A percentile compares a stretch with the other conserved stretches of the same genome.
Evolutionary conservation across 2,329 filamentous ascomycete species (phyloP).

Genomic region (Colletotrichum chrysophilum): DNA sequence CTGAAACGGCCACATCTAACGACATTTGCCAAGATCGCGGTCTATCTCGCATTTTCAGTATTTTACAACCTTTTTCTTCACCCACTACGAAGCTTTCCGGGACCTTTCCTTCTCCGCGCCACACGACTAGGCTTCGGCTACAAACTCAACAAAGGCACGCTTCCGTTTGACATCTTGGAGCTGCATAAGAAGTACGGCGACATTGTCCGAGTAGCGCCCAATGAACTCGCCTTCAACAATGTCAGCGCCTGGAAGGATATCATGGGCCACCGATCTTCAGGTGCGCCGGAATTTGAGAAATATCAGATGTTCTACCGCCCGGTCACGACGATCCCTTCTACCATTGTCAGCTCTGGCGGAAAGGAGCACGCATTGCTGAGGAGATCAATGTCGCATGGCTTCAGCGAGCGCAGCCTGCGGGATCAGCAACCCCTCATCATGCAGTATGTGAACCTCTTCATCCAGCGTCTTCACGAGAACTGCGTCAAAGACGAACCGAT

Average conservation of each 20-base stretch:
- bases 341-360: slow-evolving; percentile 20
- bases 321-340: neutral
- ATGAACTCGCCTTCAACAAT: slow-evolving; percentile 23
- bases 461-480: slow-evolving; percentile 19
- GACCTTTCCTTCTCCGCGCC: neutral
- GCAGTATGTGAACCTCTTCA: slow-evolving; percentile 19
- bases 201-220: slow-evolving; percentile 21
- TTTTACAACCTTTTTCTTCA: slow-evolving; percentile 1
- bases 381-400: slow-evolving; percentile 29
- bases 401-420: slow-evolving; percentile 31
- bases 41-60: neutral
- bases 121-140: neutral
- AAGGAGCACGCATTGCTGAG: slow-evolving; percentile 24
- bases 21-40: neutral
- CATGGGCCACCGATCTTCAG: neutral
- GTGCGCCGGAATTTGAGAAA: slow-evolving; percentile 10
- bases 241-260: slow-evolving; percentile 23
- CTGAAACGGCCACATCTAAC: neutral
- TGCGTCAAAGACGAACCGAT: neutral
- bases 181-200: slow-evolving; percentile 24
- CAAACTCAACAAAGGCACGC: neutral
- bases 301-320: neutral
- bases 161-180: neutral
- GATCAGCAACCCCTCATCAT: slow-evolving; percentile 33
- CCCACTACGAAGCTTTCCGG: neutral